phyloP scores from a whole-genome alignment of 2,329 filamentous ascomycete species.

The Berkeleyomyces basicola region DNA sequence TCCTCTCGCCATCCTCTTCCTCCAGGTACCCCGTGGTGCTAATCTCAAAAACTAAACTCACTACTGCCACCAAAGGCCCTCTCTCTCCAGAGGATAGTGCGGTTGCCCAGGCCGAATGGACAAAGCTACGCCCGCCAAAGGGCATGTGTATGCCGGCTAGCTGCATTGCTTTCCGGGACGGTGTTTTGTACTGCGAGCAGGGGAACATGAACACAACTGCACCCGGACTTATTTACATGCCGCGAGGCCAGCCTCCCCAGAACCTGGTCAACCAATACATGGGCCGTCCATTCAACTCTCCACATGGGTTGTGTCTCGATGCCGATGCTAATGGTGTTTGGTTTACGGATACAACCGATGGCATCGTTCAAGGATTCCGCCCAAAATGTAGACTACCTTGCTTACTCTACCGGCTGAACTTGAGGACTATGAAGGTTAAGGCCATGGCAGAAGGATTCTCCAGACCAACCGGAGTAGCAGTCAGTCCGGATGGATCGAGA shows the following conservation, averaged over 20 bases:
- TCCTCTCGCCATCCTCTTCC: slow-evolving; percentile 24
- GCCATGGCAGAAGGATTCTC: slow-evolving; percentile 32
- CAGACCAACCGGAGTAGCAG: slow-evolving; percentile 29
- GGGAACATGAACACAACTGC: slow-evolving; percentile 17
- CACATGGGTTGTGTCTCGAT: slow-evolving; percentile 31
- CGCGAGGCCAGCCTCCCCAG: slow-evolving; percentile 19
- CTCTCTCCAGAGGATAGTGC: slow-evolving; percentile 15
- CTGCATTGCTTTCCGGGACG: slow-evolving; percentile 25
- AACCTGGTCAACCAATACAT: slow-evolving; percentile 25
- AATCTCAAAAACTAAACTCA: slow-evolving; percentile 27
- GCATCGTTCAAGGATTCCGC: slow-evolving; percentile 30
- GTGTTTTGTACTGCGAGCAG: slow-evolving; percentile 28
- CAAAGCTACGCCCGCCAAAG: slow-evolving; percentile 26
- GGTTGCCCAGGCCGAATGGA: slow-evolving; percentile 23
- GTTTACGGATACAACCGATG: slow-evolving; percentile 35
- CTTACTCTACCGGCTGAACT: slow-evolving; percentile 32
- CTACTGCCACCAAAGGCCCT: slow-evolving; percentile 12
- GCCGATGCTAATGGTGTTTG: slow-evolving; percentile 27
- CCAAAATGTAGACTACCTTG: slow-evolving; percentile 27
- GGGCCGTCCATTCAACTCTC: slow-evolving; percentile 30
- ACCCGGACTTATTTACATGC: slow-evolving; percentile 22
- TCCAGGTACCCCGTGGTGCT: slow-evolving; percentile 27
- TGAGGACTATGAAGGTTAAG: slow-evolving; percentile 23
- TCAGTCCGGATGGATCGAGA: slow-evolving; percentile 28
- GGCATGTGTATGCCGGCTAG: slow-evolving; percentile 29